phyloP scores from a whole-genome alignment of 345 rosid genomes.

The Triadica sebifera region DNA sequence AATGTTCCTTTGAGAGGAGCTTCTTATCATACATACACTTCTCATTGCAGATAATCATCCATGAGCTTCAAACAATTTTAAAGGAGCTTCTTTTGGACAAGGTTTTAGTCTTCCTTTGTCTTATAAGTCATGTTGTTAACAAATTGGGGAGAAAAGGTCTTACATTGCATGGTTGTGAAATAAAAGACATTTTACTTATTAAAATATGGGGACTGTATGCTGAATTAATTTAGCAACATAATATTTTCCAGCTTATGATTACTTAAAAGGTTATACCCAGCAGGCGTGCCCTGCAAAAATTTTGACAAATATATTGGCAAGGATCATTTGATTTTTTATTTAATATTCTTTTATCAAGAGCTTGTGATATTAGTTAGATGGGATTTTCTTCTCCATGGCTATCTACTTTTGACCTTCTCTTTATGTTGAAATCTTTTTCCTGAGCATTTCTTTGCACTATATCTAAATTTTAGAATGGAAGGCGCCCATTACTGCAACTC shows the following conservation, averaged over 20 bases:
- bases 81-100: slow-evolving; percentile 74
- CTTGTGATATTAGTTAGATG: too few relatives aligned
- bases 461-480: slow-evolving; percentile 60
- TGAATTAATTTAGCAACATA: background rate
- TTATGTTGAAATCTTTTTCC: slow-evolving; percentile 1
- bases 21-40: slow-evolving; percentile 25
- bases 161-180: background rate
- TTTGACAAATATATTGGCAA: background rate
- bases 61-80: slow-evolving; percentile 59
- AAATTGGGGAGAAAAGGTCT: background rate
- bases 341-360: background rate
- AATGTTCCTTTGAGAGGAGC: slow-evolving; percentile 1
- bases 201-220: background rate
- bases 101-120: slow-evolving; percentile 43
- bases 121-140: background rate
- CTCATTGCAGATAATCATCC: slow-evolving; percentile 59
- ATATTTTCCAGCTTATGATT: background rate
- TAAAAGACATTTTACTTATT: background rate
- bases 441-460: slow-evolving; percentile 5
- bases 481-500: slow-evolving; percentile 71
- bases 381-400: background rate
- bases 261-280: background rate
- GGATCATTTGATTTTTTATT: background rate
- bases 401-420: slow-evolving; percentile 9
- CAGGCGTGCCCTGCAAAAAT: background rate